Conservation (phyloP, 2,329 filamentous ascomycete genomes). For the Lasiodiplodia gonubiensis region DNA sequence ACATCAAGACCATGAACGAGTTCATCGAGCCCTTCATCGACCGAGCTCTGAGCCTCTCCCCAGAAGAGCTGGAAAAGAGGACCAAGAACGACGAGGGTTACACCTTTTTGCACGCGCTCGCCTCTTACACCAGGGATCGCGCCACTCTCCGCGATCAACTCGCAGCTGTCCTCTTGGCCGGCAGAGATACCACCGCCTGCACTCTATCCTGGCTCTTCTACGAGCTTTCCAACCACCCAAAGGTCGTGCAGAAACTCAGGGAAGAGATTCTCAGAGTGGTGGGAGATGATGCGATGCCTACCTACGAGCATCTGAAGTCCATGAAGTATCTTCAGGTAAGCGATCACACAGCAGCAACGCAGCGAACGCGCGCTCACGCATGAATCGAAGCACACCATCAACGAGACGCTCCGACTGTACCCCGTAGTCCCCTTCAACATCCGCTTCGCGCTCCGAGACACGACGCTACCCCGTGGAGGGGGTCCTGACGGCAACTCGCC, state of each 20-base stretch:
- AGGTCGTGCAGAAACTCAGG: constrained; percentile 70
- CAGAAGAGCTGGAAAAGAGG: constrained; percentile 74
- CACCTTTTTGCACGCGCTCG: constrained; percentile 86
- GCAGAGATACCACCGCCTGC: constrained; percentile 83
- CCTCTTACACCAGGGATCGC: constrained; percentile 72
- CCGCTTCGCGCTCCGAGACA: constrained; percentile 53
- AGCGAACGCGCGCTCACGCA: constrained; percentile 40
- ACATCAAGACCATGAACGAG: constrained; percentile 71
- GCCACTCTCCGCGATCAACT: constrained; percentile 83
- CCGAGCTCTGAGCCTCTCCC: constrained; percentile 69
- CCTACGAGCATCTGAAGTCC: constrained; percentile 80
- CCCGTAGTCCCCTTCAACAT: constrained; percentile 59
- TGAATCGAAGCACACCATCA: constrained; percentile 47
- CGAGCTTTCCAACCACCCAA: constrained; percentile 75
- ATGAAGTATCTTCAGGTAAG: constrained; percentile 74
- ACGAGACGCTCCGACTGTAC: constrained; percentile 55
- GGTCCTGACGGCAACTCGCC: constrained; percentile 53
- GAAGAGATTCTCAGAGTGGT: constrained; percentile 72
- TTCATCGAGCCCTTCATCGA: constrained; percentile 83
- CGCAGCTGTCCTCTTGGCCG: constrained; percentile 80
- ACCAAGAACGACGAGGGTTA: constrained; percentile 74
- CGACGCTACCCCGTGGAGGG: constrained; percentile 56
- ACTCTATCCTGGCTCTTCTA: constrained; percentile 84
- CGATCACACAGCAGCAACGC: not conserved
- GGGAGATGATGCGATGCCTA: constrained; percentile 64